Base-by-base conservation (phyloP, 306 rosid genomes). In the Cotoneaster glaucophyllus region DNA sequence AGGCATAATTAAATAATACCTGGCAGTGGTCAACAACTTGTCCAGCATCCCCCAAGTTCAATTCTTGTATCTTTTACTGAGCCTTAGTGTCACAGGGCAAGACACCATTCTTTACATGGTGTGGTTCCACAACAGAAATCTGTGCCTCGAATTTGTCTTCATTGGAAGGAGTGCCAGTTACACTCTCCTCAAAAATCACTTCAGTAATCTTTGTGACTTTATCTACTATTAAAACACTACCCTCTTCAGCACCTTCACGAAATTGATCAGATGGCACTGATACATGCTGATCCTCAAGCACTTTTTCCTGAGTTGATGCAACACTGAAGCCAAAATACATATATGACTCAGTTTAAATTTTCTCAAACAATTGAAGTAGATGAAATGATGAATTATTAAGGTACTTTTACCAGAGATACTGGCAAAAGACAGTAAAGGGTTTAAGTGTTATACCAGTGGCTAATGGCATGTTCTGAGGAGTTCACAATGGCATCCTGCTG, bases 201-300 rank as follows among this genome's bases (percentile, higher is more conserved):
- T 95, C 90, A 19, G 93, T 70, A 56, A 90, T 85, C 71, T 83
- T 84, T 39, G 88, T 84, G 56, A 89, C 83, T 82, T 89, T 90
- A 77, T 92, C 97, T 58, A 90, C 80, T 73, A 85, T 69, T 69
- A 87, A 77, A 26, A 84, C 84, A 50, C 71, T 72, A 69, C 89
- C 77, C 82, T 88, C 93, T 74, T 81, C 85, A 69, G 79, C 73
- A 37, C 73, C 82, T 84, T 81, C 89, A 79, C 70, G 70, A 13
- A 78, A 81, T 74, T 79, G 88, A 77, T 77, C 79, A 76, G 86
- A 84, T 37, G 88, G 39, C 24, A 78, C 62, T 44, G 86, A 82
- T 61, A 15, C 80, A 75, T 56, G 84, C 44, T 77, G 86, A 74
- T 75, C 78, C 80, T 75, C 85, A 11, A 50, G 13, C 21, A 68